phyloP scores from a whole-genome alignment of 805 yeast genomes.

The Kregervanrija fluxuum region DNA sequence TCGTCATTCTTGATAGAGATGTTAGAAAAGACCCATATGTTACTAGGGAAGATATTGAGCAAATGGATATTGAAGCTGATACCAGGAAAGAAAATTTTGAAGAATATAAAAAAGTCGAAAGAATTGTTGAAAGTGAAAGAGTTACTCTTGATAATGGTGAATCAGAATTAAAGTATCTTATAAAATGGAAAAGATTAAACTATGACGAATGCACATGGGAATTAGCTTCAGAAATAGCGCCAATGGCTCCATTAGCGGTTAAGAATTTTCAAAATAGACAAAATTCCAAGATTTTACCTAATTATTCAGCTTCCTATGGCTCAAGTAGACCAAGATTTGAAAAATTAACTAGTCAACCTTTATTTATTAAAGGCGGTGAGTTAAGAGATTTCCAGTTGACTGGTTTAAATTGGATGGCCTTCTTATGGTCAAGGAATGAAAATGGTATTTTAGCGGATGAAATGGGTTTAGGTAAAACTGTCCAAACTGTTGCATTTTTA shows the following conservation, averaged over 20 bases:
- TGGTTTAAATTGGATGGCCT: slow-evolving; percentile 99
- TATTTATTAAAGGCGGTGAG: slow-evolving; percentile 83
- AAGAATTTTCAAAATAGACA: slow-evolving; percentile 73
- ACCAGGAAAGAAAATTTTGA: slow-evolving; percentile 74
- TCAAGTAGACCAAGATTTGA: slow-evolving; percentile 78
- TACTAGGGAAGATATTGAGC: slow-evolving; percentile 87
- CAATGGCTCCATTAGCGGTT: slow-evolving; percentile 77
- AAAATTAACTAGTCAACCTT: slow-evolving; percentile 79
- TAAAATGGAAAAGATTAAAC: slow-evolving; percentile 89
- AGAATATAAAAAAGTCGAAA: slow-evolving; percentile 80
- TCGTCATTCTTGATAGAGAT: slow-evolving; percentile 64
- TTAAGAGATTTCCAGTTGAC: slow-evolving; percentile 96
- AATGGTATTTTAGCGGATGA: slow-evolving; percentile 97
- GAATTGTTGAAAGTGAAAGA: slow-evolving; percentile 84
- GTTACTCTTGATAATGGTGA: slow-evolving; percentile 51
- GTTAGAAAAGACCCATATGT: slow-evolving; percentile 73
- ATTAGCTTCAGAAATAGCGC: slow-evolving; percentile 79
- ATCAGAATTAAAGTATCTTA: slow-evolving; percentile 69
- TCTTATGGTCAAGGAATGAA: slow-evolving; percentile 94
- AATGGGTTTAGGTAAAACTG: slow-evolving; percentile 98
- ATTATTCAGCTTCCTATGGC: slow-evolving; percentile 71
- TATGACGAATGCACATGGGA: slow-evolving; percentile 99
- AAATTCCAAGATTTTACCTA: slow-evolving; percentile 80
- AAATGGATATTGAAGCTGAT: slow-evolving; percentile 87
- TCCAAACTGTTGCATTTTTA: slow-evolving; percentile 89